Conservation (phyloP, 768 basidiomycete genomes). For the Lentinula lateritia region DNA sequence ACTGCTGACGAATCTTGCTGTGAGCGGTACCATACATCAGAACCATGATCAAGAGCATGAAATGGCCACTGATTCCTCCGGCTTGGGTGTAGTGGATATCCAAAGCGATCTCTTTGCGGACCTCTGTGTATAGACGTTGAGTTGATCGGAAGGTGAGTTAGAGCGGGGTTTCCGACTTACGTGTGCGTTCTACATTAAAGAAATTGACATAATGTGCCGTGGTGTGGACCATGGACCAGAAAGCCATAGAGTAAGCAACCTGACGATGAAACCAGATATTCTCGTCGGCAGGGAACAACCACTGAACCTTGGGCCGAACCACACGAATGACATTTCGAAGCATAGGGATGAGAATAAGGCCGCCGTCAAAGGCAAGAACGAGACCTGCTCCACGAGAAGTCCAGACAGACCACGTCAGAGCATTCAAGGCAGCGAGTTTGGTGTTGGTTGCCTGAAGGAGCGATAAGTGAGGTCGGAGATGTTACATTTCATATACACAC, state of each 20-base stretch:
- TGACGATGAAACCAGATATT: constrained; percentile 96
- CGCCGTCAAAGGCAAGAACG: constrained; percentile 82
- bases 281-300: constrained; percentile 89
- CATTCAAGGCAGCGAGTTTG: constrained; percentile 71
- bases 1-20: constrained; percentile 79
- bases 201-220: constrained; percentile 95
- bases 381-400: constrained; percentile 87
- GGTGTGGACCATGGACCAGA: constrained; percentile 90
- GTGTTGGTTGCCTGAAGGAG: constrained; percentile 47
- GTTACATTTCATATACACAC: constrained; percentile 28
- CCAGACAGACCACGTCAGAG: constrained; percentile 83
- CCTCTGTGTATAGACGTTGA: constrained; percentile 44
- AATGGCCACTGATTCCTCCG: constrained; percentile 92
- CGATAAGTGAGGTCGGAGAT: not conserved
- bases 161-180: constrained; percentile 36
- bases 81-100: constrained; percentile 86
- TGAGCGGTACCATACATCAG: constrained; percentile 91
- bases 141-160: not conserved
- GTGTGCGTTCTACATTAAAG: constrained; percentile 83
- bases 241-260: constrained; percentile 90
- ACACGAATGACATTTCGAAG: constrained; percentile 83
- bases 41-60: constrained; percentile 93
- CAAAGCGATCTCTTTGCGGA: constrained; percentile 70
- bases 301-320: constrained; percentile 73
- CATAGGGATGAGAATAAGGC: constrained; percentile 84